Evolutionary conservation across 305 asterid species (phyloP), one percentile per base, ranked within the genome.

Genomic region (Fraxinus paxiana): DNA sequence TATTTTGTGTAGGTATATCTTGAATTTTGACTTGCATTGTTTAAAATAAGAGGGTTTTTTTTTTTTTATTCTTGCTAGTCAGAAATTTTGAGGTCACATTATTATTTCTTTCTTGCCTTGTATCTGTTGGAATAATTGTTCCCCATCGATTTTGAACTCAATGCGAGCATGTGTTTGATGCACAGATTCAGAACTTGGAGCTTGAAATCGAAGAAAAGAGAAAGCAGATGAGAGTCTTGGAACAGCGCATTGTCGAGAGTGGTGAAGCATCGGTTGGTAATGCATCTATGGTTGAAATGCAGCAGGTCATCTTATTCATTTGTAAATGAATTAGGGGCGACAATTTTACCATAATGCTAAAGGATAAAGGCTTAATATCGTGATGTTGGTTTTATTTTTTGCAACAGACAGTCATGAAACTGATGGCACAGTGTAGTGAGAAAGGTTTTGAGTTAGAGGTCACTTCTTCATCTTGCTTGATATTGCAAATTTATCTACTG

Each of bases 381-480:
- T 82, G 31, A 35, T 86, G 74, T 84, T 80, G 48, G 13, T 67
- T 18, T 77, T 77, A 69, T 61, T 83, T 70, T 80, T 85, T 81
- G 80, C 75, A 38, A 81, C 97, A 96, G 99, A 88, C 96, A 2
- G 83, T 92, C 86, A 87, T 77, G 87, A 92, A 90, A 80, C 85
- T 94, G 90, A 93, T 84, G 94, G 84, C 97, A 67, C 97, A 96
- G 87, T 96, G 97, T 83, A 90, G 90, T 85, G 98, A 96, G 89
- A 92, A 89, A 85, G 88, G 91, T 77, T 96, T 94, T 80, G 98
- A 93, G 90, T 98, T 96, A 61, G 99, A 96, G 98, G 99, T 94
- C 84, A 75, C 69, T 82, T 12, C 74, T 72, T 67, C 63, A 5
- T 30, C 38, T 67, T 33, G 51, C 33, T 51, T 65, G 73, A 83